Percentiles rank a stretch among this genome's conserved stretches.
Evolutionary conservation across 257 asterid genomes (phyloP).

Genomic region (Solanum sejunctum): DNA sequence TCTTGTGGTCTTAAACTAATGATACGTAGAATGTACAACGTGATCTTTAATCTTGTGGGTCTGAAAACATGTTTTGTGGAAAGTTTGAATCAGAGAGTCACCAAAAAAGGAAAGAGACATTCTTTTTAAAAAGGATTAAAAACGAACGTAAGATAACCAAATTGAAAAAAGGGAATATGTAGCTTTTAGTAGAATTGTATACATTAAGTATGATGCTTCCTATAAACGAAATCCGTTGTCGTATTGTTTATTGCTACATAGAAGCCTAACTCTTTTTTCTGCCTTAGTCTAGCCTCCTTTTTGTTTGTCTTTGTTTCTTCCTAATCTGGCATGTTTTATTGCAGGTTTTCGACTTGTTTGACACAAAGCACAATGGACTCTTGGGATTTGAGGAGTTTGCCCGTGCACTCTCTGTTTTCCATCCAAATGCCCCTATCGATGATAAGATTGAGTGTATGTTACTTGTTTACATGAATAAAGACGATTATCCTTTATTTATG

Average conservation of each 20-base stretch:
- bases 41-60: no score
- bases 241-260: background rate
- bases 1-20: no score
- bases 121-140: no score
- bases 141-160: no score
- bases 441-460: slow-evolving; percentile 71
- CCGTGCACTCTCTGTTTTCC: slow-evolving; percentile 73
- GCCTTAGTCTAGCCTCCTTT: background rate
- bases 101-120: no score
- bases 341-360: slow-evolving; percentile 76
- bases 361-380: slow-evolving; percentile 66
- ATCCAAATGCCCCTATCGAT: slow-evolving; percentile 69
- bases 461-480: background rate
- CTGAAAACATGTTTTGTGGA: no score
- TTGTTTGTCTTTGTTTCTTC: background rate
- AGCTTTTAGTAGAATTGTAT: background rate
- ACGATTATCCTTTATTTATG: background rate
- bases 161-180: no score
- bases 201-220: background rate
- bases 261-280: no score
- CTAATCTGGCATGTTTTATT: background rate
- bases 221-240: background rate
- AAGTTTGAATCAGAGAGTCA: no score
- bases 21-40: no score
- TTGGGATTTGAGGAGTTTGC: slow-evolving; percentile 82